Evolutionary conservation across 805 yeast species (phyloP).

Genomic region (Dipodascopsis tothii): DNA sequence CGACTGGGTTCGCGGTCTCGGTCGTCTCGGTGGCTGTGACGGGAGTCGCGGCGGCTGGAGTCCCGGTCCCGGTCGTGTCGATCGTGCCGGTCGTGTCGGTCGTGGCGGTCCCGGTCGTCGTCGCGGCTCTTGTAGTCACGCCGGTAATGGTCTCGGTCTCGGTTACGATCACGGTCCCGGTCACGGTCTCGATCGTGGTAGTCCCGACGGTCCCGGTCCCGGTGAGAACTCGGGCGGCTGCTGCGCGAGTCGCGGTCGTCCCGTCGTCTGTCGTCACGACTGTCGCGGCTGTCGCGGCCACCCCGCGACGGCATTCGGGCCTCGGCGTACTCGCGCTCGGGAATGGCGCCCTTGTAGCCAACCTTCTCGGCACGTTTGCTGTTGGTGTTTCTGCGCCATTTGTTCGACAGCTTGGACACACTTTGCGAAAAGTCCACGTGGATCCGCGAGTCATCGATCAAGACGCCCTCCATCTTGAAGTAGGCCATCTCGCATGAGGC

Average conservation of each 20-base stretch:
- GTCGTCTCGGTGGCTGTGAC: too few relatives aligned
- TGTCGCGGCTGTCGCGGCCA: background rate
- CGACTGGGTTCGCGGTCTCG: conserved; percentile 1
- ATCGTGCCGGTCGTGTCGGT: background rate
- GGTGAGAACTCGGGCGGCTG: too few relatives aligned
- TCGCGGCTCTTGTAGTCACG: background rate
- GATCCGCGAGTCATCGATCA: conserved; percentile 57
- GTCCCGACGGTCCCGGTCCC: too few relatives aligned
- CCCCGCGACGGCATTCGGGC: background rate
- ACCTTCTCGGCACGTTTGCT: conserved; percentile 10
- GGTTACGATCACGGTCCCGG: conserved; percentile 1
- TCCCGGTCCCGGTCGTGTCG: too few relatives aligned
- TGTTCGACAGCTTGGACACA: conserved; percentile 31
- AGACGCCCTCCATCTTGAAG: conserved; percentile 50
- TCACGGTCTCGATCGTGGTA: too few relatives aligned
- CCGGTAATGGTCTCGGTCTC: conserved; percentile 1
- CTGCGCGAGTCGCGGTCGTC: too few relatives aligned
- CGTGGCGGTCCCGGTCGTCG: background rate
- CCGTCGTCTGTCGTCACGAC: background rate
- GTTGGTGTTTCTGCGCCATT: conserved; percentile 14
- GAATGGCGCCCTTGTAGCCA: background rate
- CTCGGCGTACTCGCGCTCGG: background rate
- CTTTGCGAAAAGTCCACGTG: conserved; percentile 65
- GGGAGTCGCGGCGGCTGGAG: too few relatives aligned
- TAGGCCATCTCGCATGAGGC: conserved; percentile 56